Evolutionary conservation across 2,329 filamentous ascomycete genomes (phyloP).

Genomic region (Aspergillus ochraceoroseus): DNA sequence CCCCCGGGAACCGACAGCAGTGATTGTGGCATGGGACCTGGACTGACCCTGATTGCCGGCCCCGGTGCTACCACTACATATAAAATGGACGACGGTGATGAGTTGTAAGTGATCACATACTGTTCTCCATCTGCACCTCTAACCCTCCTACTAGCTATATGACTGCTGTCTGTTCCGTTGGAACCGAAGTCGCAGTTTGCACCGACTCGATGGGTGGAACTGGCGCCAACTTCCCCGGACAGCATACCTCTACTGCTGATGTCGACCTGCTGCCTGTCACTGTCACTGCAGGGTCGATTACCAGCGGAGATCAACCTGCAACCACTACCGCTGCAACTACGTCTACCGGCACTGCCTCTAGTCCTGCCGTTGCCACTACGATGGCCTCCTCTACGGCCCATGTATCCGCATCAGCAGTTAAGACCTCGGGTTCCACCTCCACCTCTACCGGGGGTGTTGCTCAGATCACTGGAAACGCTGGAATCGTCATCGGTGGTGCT

Average conservation of each 20-base stretch:
- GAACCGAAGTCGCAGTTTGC: slow-evolving; percentile 19
- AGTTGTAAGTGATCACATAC: slow-evolving; percentile 10
- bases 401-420: no score
- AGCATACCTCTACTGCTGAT: slow-evolving; percentile 16
- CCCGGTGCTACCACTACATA: slow-evolving; percentile 11
- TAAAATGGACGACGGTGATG: slow-evolving; percentile 9
- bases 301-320: slow-evolving; percentile 8
- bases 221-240: slow-evolving; percentile 15
- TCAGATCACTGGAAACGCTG: neutral
- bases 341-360: neutral
- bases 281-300: slow-evolving; percentile 19
- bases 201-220: slow-evolving; percentile 15
- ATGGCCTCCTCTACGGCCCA: neutral
- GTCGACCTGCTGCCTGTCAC: no score
- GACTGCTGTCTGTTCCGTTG: slow-evolving; percentile 19
- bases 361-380: slow-evolving; percentile 1
- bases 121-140: neutral
- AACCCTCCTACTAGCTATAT: slow-evolving; percentile 11
- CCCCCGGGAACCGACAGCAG: slow-evolving; percentile 19
- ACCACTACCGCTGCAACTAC: slow-evolving; percentile 1
- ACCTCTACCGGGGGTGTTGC: neutral
- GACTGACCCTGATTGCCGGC: slow-evolving; percentile 22
- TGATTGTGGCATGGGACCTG: slow-evolving; percentile 29
- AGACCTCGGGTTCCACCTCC: no score
- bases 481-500: neutral